Percentiles rank a stretch among this genome's conserved stretches.
These are phyloP conservation scores for Pichia paraexigua DNA, from an alignment of 805 yeast species.

Conservation along the genomic window DNA sequence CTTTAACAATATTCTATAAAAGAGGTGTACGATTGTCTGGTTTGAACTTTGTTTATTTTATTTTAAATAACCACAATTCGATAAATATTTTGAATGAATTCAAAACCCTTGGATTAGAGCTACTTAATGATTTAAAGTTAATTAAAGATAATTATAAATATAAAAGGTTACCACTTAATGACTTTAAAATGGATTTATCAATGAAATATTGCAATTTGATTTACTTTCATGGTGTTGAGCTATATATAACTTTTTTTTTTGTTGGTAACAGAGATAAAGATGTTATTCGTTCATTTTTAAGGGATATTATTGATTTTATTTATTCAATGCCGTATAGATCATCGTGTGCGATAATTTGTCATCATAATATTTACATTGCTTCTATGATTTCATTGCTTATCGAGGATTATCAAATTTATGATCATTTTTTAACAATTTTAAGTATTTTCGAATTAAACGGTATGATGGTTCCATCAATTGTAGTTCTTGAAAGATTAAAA, in stretches of 20 bases:
- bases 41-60: constrained; percentile 5
- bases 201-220: constrained; percentile 7
- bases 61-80: not conserved
- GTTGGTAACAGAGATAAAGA: not conserved
- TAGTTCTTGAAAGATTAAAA: constrained; percentile 1
- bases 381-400: constrained; percentile 5
- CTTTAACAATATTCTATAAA: not conserved
- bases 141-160: not conserved
- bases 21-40: constrained; percentile 8
- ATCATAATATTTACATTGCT: constrained; percentile 7
- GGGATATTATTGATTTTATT: constrained; percentile 8
- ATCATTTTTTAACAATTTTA: constrained; percentile 4
- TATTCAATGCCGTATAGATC: constrained; percentile 10
- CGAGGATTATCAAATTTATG: constrained; percentile 1
- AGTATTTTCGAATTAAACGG: constrained; percentile 6
- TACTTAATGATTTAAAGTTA: not conserved
- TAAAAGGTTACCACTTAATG: not conserved
- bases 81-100: not conserved
- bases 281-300: not conserved
- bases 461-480: constrained; percentile 5
- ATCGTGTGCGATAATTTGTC: constrained; percentile 6
- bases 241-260: constrained; percentile 6
- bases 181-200: constrained; percentile 9
- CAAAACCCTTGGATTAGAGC: not conserved
- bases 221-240: constrained; percentile 4